Conservation (phyloP, 208 protist genomes). For the Kentomonas sorsogonicus region DNA sequence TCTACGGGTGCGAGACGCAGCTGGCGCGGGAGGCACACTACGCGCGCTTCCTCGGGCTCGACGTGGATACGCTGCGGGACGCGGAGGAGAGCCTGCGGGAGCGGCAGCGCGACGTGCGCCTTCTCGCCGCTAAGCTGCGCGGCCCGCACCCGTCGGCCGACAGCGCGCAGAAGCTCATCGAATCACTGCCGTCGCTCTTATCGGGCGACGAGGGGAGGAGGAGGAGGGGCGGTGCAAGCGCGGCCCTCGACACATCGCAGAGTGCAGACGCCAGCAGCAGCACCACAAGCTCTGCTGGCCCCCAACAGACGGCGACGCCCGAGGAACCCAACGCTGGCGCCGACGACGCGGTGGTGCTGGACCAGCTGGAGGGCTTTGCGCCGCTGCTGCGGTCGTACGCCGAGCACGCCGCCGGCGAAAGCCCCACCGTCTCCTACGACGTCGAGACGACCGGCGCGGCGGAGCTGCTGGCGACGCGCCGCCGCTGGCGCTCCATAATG, state of each 20-base stretch:
- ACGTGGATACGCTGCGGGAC: conserved; percentile 57
- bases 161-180: background rate
- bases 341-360: background rate
- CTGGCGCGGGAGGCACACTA: conserved; percentile 65
- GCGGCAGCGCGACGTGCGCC: conserved; percentile 27
- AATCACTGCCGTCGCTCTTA: conserved; percentile 7
- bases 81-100: conserved; percentile 42
- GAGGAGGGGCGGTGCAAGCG: too few species aligned
- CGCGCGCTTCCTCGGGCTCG: conserved; percentile 52
- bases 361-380: conserved; percentile 34
- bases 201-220: conserved; percentile 4
- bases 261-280: too few species aligned
- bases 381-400: conserved; percentile 61
- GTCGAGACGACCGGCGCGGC: conserved; percentile 36
- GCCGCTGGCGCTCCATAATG: conserved; percentile 71
- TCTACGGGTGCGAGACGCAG: conserved; percentile 70
- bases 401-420: conserved; percentile 50
- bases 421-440: conserved; percentile 52
- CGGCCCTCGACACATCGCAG: too few species aligned
- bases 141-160: background rate
- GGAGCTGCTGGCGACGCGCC: conserved; percentile 39
- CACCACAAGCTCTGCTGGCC: too few species aligned
- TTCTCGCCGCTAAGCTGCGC: conserved; percentile 18
- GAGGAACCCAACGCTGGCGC: background rate
- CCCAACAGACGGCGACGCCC: too few species aligned